These are phyloP conservation scores for Aspergillus sp. DNA, from an alignment of 2,329 filamentous ascomycete species.

Conservation along the genomic window DNA sequence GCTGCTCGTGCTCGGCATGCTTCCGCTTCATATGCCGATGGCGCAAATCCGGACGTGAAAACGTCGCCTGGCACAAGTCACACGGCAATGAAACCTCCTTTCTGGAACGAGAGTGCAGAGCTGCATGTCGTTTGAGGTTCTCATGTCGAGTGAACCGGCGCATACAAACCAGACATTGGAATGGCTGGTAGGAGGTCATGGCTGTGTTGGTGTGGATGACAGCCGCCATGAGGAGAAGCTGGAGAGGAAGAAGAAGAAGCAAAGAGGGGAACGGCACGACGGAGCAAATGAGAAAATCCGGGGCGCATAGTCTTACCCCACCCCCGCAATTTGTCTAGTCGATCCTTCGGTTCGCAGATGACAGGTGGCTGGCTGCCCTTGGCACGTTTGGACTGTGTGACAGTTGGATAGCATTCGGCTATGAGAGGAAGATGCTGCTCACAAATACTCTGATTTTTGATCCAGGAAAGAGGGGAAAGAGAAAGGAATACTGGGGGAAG, in stretches of 20 bases:
- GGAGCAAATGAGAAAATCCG: constrained; percentile 7
- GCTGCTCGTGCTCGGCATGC: constrained; percentile 33
- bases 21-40: constrained; percentile 48
- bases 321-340: background rate
- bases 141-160: constrained; percentile 45
- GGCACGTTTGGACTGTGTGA: background rate
- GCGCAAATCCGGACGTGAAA: constrained; percentile 46
- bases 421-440: too few species aligned
- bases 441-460: too few species aligned
- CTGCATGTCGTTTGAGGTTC: constrained; percentile 48
- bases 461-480: background rate
- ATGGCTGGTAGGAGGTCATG: constrained; percentile 36
- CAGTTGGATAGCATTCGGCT: background rate
- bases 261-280: background rate
- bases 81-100: constrained; percentile 37
- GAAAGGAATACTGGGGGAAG: background rate
- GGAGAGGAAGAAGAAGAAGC: background rate
- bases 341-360: background rate
- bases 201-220: background rate
- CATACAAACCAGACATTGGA: constrained; percentile 44
- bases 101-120: constrained; percentile 39
- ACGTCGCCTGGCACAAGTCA: constrained; percentile 42
- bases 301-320: constrained; percentile 5
- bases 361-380: background rate
- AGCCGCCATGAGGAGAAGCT: constrained; percentile 1